Evolutionary conservation across 768 basidiomycete species (phyloP), one percentile per base, ranked within the genome.

Genomic region (Serendipita vermifera): DNA sequence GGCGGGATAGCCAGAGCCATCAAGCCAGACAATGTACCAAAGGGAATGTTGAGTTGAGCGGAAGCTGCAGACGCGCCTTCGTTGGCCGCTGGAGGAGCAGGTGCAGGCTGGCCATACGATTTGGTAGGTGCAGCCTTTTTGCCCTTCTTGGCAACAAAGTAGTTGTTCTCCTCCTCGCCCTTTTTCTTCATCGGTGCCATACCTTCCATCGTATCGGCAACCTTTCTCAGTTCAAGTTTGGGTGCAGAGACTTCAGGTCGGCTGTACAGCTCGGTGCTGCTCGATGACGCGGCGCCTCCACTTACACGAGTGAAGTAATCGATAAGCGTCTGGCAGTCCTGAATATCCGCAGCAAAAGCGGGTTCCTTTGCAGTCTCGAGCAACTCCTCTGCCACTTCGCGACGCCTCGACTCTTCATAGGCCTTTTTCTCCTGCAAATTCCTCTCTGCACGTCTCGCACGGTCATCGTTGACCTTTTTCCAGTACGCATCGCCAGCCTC

Each of bases 241-340:
- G 87, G 81, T 24, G 61, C 72, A 6, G 68, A 59, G 31, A 68
- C 56, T 36, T 75, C 67, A 29, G 67, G 62, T 29, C 69, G 65
- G n/a, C 74, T 70, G 57, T 77, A 72, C 60, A 73, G 67, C 11
- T 71, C 68, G 32, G 70, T 69, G 35, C 71, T 70, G 4, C 61
- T 38, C 29, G 60, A 40, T 6, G 61, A 56, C 3, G 58, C 58
- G 11, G 62, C 59, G 3, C 33, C 58, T 13, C 73, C 76, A 36
- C 71, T 71, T 39, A 71, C 69, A 22, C 85, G 85, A 15, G 77
- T 81, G 70, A 96, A 81, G 65, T 75, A 81, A 68, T 91, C 85
- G 65, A 94, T 83, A 61, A 96, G 80, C 3, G 86, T 94, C 65
- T 88, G 85, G 72, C 92, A 97, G 67, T 98, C 96, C 72, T 98